Percentiles rank a stretch among this genome's conserved stretches.
Conservation (phyloP, 192 early-diverging fungal genomes). For the Rhizophagus sp. region DNA sequence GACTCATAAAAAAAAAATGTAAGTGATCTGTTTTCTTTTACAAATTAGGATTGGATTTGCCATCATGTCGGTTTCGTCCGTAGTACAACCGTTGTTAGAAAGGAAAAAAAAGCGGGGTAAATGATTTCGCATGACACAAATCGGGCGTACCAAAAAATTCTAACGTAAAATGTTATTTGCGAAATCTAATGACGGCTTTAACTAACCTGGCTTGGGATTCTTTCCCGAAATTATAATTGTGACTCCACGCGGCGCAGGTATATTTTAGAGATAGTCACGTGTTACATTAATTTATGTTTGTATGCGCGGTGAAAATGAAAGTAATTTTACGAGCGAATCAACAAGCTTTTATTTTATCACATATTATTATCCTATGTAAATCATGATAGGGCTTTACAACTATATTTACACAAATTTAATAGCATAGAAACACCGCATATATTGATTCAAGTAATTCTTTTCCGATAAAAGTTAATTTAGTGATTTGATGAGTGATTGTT, state of each 20-base stretch:
- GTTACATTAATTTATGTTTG: too few relatives aligned
- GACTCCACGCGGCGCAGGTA: too few relatives aligned
- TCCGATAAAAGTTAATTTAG: neutral
- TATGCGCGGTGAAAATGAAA: neutral
- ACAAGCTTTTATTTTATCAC: neutral
- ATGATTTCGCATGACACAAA: neutral
- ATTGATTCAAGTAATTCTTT: neutral
- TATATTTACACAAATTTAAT: neutral
- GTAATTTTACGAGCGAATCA: neutral
- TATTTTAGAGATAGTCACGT: too few relatives aligned
- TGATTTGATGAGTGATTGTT: neutral
- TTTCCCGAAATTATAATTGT: too few relatives aligned
- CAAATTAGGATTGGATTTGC: neutral
- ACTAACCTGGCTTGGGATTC: too few relatives aligned
- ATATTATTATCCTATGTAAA: neutral
- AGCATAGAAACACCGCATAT: neutral
- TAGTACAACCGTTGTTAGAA: neutral
- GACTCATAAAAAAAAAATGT: neutral
- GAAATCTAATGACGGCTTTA: too few relatives aligned
- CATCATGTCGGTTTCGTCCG: neutral
- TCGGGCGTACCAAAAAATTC: neutral
- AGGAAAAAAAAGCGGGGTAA: neutral
- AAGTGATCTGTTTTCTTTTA: neutral
- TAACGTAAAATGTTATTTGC: neutral
- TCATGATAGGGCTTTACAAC: neutral